A percentile compares a stretch with the other conserved stretches of the same genome.
phyloP scores from a whole-genome alignment of 192 early-diverging fungal species.

The Kappamyces sp. region DNA sequence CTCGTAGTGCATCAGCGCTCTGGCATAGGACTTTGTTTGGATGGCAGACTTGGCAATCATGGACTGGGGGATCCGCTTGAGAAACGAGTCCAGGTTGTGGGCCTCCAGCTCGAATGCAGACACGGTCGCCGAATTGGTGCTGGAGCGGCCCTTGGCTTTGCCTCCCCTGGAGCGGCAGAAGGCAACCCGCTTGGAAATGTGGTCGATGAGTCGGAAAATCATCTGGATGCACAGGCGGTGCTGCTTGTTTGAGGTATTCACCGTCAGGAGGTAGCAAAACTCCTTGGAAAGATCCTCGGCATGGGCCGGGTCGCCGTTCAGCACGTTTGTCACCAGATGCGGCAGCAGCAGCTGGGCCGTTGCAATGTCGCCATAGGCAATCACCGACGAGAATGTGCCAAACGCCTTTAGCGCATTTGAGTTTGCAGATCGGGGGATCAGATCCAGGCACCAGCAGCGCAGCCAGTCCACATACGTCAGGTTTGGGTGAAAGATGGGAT shows the following conservation, averaged over 20 bases:
- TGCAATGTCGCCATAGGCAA: slow-evolving; percentile 31
- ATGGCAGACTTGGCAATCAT: slow-evolving; percentile 59
- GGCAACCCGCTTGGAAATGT: slow-evolving; percentile 42
- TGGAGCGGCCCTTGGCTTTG: not conserved
- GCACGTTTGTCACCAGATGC: slow-evolving; percentile 43
- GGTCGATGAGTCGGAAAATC: slow-evolving; percentile 51
- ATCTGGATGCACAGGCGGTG: slow-evolving; percentile 22
- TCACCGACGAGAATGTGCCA: slow-evolving; percentile 28
- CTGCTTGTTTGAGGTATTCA: slow-evolving; percentile 25
- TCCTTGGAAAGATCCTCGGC: slow-evolving; percentile 32
- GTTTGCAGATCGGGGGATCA: slow-evolving; percentile 32
- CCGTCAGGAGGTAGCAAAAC: slow-evolving; percentile 36
- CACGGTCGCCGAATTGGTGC: not conserved
- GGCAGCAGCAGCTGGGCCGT: slow-evolving; percentile 45
- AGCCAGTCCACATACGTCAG: slow-evolving; percentile 41
- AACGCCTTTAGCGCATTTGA: slow-evolving; percentile 30
- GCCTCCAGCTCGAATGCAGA: slow-evolving; percentile 25
- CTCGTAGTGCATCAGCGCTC: slow-evolving; percentile 67
- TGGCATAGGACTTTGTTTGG: slow-evolving; percentile 53
- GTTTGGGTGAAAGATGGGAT: slow-evolving; percentile 35
- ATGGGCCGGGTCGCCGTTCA: slow-evolving; percentile 21
- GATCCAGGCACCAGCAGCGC: slow-evolving; percentile 34
- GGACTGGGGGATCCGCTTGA: slow-evolving; percentile 53
- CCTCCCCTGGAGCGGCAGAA: slow-evolving; percentile 16
- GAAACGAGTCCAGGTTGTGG: slow-evolving; percentile 34